Percentiles rank a stretch among this genome's conserved stretches.
These are phyloP conservation scores for Rubus parviflorus DNA, from an alignment of 306 rosid genomes.

Conservation along the genomic window DNA sequence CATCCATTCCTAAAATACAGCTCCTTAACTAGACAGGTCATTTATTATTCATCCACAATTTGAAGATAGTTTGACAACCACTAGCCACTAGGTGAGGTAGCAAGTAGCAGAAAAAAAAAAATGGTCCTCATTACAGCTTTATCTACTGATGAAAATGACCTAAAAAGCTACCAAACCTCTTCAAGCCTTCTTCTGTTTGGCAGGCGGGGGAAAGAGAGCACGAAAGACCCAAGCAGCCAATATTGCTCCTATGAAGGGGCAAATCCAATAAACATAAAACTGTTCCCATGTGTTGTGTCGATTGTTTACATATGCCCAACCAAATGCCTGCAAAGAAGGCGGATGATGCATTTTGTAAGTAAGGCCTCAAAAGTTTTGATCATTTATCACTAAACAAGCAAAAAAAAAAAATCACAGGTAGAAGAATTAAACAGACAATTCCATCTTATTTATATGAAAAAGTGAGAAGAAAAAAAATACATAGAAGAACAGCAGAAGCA, in stretches of 20 bases:
- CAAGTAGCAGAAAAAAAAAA: neutral
- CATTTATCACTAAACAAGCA: neutral
- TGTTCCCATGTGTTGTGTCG: constrained; percentile 86
- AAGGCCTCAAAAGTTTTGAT: neutral
- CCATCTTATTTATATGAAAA: neutral
- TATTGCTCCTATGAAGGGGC: constrained; percentile 71
- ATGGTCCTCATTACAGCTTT: neutral
- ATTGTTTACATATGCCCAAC: constrained; percentile 82
- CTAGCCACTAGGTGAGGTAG: neutral
- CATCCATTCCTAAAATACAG: neutral
- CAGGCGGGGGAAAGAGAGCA: constrained; percentile 44
- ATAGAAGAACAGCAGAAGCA: neutral
- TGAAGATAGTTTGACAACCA: neutral
- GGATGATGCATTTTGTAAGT: neutral
- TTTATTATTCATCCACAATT: constrained; percentile 1
- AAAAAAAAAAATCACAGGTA: neutral
- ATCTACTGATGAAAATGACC: constrained; percentile 2
- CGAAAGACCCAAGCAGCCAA: constrained; percentile 79
- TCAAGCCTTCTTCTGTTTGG: constrained; percentile 55
- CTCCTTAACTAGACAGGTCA: neutral
- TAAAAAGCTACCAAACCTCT: neutral
- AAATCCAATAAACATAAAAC: constrained; percentile 81
- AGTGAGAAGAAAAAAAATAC: too few relatives aligned
- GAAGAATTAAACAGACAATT: neutral
- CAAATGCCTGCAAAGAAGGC: constrained; percentile 63